phyloP scores from a whole-genome alignment of 2,329 filamentous ascomycete species.

The Raffaelea ambrosiae region DNA sequence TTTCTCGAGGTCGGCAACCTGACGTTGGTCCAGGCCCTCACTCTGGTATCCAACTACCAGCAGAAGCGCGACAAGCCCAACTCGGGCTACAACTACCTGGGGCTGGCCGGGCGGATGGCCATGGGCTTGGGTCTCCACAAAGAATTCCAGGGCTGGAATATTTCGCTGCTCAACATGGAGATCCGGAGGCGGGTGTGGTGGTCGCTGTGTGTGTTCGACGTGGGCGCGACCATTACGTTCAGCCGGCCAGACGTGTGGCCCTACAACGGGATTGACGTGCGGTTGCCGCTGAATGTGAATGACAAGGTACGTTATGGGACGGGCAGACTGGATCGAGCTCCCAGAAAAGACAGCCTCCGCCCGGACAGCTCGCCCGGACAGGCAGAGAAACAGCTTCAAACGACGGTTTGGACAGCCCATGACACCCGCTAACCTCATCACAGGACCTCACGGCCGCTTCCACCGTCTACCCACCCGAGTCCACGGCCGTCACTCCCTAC shows the following conservation, averaged over 20 bases:
- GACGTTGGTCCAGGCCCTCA: conserved; percentile 22
- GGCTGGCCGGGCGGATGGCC: conserved; percentile 38
- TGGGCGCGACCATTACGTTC: conserved; percentile 33
- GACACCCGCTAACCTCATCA: no score
- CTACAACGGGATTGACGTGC: conserved; percentile 16
- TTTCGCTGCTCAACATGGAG: conserved; percentile 20
- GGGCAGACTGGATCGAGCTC: no score
- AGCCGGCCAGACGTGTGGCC: conserved; percentile 18
- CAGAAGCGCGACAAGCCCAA: conserved; percentile 43
- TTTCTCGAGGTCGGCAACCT: conserved; percentile 25
- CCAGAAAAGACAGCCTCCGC: no score
- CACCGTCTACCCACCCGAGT: conserved; percentile 23
- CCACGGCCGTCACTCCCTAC: conserved; percentile 31
- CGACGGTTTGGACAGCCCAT: no score
- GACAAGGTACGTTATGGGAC: conserved; percentile 13
- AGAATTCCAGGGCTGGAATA: conserved; percentile 23
- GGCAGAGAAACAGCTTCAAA: no score
- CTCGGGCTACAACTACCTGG: conserved; percentile 40
- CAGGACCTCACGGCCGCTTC: conserved; percentile 24
- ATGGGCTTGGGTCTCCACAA: conserved; percentile 39
- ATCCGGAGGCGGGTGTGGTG: conserved; percentile 15
- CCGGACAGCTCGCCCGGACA: no score
- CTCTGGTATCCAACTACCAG: conserved; percentile 21
- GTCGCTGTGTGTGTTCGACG: conserved; percentile 31
- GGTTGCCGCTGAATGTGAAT: conserved; percentile 16